Base-by-base conservation (phyloP, 164 flowering plant species). In the grape (Vitis vinifera) region DNA sequence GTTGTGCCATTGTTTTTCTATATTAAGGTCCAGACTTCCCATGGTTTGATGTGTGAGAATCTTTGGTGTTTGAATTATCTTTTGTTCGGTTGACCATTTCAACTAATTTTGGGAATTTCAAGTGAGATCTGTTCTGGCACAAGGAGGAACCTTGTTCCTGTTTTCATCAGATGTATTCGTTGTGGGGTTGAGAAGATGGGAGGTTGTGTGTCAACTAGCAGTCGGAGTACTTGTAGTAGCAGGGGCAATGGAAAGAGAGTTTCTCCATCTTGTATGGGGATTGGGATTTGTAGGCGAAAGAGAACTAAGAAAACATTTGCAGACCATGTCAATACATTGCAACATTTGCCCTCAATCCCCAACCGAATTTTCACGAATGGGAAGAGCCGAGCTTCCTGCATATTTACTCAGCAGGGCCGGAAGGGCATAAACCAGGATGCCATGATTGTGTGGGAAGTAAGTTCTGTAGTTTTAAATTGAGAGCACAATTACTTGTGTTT, bases 371-470 rank as follows among this genome's bases (percentile, higher is more conserved):
- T 86, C 79, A 67, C 83, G 23, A 93, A 91, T 81, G 95, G 97
- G 19, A 89, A 83, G 78, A 91, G 89, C 67, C 83, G 81, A 53
- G 79, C 73, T 72, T 88, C 97, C 57, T 93, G 96, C 71, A 79
- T 94, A 64, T 94, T 90, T 78, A 92, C 98, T 17, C 97, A 92
- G 76, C 97, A 91, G 71, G 98, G 98, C 8, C 88, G 97, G 51
- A 94, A 94, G 80, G 97, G 98, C 62, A 86, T 90, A 58, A 94
- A 94, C 74, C 98, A 94, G 80, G 98, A 94, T 79, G 91, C 98
- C 66, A 94, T 94, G 98, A 72, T 92, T 69, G 97, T 88, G 8
- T 92, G 97, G 97, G 97, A 91, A 76, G 98, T 92, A 77, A 80
- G 91, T 83, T 55, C 19, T 67, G 15, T 71, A 29, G 5, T 27